Conservation (phyloP, 768 basidiomycete genomes). For the Calocybe gangraenosa region DNA sequence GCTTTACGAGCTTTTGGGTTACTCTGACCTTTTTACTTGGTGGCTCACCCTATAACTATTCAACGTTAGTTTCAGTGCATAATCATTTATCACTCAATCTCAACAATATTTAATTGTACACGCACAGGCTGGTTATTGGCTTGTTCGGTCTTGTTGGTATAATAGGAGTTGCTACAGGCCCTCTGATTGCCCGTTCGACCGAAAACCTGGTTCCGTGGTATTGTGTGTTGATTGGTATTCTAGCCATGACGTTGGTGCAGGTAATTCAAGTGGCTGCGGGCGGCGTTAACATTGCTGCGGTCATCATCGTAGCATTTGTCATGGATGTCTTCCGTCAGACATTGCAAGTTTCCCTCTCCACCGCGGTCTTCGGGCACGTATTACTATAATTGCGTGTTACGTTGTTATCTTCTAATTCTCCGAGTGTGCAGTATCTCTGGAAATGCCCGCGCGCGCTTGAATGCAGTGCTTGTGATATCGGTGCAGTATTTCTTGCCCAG, state of each 20-base stretch:
- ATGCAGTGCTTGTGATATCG: constrained; percentile 68
- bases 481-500: constrained; percentile 23
- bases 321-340: constrained; percentile 72
- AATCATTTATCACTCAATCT: not conserved
- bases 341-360: constrained; percentile 62
- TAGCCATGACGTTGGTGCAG: constrained; percentile 45
- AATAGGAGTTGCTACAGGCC: constrained; percentile 63
- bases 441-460: constrained; percentile 60
- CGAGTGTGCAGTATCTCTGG: constrained; percentile 27
- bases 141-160: constrained; percentile 71
- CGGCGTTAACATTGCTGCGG: constrained; percentile 62
- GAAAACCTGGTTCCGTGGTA: constrained; percentile 75
- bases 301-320: constrained; percentile 63
- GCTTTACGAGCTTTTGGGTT: constrained; percentile 58
- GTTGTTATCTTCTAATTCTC: not conserved
- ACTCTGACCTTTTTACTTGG: constrained; percentile 78
- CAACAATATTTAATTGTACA: not conserved
- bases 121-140: constrained; percentile 56
- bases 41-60: constrained; percentile 68
- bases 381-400: not conserved
- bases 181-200: constrained; percentile 60
- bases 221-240: constrained; percentile 53
- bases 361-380: constrained; percentile 49
- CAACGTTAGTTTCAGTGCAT: constrained; percentile 44
- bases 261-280: constrained; percentile 64